Evolutionary conservation across 371 early-diverging fungal genomes (phyloP), one percentile per base, ranked within the genome.

Genomic region (Mucor mucedo): DNA sequence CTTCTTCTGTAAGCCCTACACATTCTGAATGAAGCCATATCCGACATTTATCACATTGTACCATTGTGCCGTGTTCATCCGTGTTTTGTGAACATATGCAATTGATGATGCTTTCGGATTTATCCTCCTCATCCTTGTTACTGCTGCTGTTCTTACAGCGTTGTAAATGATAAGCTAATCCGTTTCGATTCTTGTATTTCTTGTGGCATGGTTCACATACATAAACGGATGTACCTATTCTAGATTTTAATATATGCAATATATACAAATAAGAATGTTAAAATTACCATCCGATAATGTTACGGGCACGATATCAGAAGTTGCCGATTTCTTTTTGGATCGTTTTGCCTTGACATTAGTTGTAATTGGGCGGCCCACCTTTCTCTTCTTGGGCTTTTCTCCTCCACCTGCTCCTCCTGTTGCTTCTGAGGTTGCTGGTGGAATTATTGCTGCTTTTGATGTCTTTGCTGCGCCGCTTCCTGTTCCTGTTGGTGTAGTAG

Each of bases 41-140:
- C 41, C 71, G 63, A 58, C 84, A 84, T 14, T 76, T 66, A 48
- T 83, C 86, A 50, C 86, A 85, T 57, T 84, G 82, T 2, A 85
- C 71, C 77, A 82, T 73, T 2, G 72, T 65, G 11, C 75, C 73
- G 13, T 27, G 47, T 42, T 80, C 78, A n/a, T 78, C 74, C 0
- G 65, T 69, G 14, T 70, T 72, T 21, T 71, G 71, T 27, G 73
- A 21, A 29, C 57, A 56, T 14, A 48, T 57, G 35, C 47, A 39
- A 14, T 52, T 44, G 16, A 52, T 52, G 5, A 30, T 16, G 11
- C 38, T 49, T 28, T 44, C 30, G 40, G 55, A 28, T 50, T 21
- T 29, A 28, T 50, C 50, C 30, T 28, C 30, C 10, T 30, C 50
- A 4, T 55, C 55, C 42, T 40, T 28, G 5, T 2, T 8, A 11